These are phyloP conservation scores for Phaffia tasmanica DNA, from an alignment of 768 basidiomycete genomes.

Conservation along the genomic window DNA sequence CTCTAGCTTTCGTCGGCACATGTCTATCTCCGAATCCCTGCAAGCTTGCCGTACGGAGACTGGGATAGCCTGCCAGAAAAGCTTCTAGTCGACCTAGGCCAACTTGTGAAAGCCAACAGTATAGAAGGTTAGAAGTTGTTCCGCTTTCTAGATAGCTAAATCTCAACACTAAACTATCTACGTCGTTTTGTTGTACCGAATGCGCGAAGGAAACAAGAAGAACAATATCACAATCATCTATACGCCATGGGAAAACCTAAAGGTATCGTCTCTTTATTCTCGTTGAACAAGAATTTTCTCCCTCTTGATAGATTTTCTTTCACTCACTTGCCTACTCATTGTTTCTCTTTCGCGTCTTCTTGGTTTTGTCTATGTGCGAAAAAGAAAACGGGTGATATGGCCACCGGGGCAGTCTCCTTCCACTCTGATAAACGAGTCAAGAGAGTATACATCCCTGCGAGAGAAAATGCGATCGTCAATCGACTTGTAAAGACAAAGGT, in stretches of 20 bases:
- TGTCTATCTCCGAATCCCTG: slow-evolving; percentile 84
- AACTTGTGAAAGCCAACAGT: slow-evolving; percentile 93
- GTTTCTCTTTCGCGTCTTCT: neutral
- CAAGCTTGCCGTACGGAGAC: slow-evolving; percentile 46
- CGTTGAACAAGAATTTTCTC: neutral
- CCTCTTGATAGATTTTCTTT: neutral
- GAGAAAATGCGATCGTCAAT: slow-evolving; percentile 83
- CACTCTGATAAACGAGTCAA: slow-evolving; percentile 74
- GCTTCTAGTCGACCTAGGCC: slow-evolving; percentile 73
- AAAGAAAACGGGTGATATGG: slow-evolving; percentile 47
- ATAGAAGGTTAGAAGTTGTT: slow-evolving; percentile 59
- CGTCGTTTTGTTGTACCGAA: neutral
- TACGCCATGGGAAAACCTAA: slow-evolving; percentile 82
- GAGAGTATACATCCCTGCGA: slow-evolving; percentile 61
- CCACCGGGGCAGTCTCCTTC: slow-evolving; percentile 89
- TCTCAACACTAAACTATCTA: neutral
- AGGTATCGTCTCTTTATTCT: slow-evolving; percentile 44
- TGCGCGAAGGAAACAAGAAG: slow-evolving; percentile 74
- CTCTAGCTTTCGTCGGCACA: slow-evolving; percentile 74
- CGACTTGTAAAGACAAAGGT: slow-evolving; percentile 86
- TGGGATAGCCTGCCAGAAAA: slow-evolving; percentile 82
- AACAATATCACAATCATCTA: slow-evolving; percentile 87
- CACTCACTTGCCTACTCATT: neutral
- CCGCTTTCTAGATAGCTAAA: neutral
- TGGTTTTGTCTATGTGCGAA: too few species aligned